Evolutionary conservation across 1,284 basidiomycete species (phyloP), one percentile per base, ranked within the genome.

Genomic region (Cerioporus squamosus): DNA sequence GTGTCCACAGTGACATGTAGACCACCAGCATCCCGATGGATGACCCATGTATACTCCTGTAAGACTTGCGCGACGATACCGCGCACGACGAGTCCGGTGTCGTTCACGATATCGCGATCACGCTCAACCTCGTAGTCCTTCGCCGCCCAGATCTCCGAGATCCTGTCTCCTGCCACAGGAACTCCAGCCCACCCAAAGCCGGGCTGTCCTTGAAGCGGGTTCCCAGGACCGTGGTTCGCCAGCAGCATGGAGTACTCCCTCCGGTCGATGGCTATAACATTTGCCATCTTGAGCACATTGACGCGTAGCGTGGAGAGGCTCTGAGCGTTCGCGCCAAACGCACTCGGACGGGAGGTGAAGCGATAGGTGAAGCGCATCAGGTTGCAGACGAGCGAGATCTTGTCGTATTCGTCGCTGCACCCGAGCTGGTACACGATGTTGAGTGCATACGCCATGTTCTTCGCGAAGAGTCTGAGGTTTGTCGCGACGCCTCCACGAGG

Each of bases 321-420:
- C 6, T 3, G 6, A 6, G 10, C 14, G 4, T 42, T 14, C 5
- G n/a, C 23, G 1, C 15, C 14, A 22, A 61, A 57, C 4, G 62
- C 62, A 3, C 31, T 52, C 4, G 62, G 62, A 8, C 59, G 62
- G 5, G 46, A 20, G 2, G 29, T 15, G 42, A 63, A 63, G 33
- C 26, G 51, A 39, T 58, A 54, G n/a, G 53, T 36, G 53, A 51
- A 46, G 22, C 62, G 62, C 2, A 61, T 18, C 29, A 63, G 55
- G 42, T 63, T 63, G 44, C 55, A 59, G 2, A 61, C 44, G 5
- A 63, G 56, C 15, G 62, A 52, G 1, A 50, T 39, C 26, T 61
- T 60, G 59, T 63, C 62, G 54, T 63, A 63, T 8, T 59, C 56
- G 54, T 63, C 59, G 38, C 56, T 59, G 20, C 62, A 61, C n/a